These are phyloP conservation scores for Globisporangium nunn DNA, from an alignment of 352 stramenopile species.

Conservation along the genomic window DNA sequence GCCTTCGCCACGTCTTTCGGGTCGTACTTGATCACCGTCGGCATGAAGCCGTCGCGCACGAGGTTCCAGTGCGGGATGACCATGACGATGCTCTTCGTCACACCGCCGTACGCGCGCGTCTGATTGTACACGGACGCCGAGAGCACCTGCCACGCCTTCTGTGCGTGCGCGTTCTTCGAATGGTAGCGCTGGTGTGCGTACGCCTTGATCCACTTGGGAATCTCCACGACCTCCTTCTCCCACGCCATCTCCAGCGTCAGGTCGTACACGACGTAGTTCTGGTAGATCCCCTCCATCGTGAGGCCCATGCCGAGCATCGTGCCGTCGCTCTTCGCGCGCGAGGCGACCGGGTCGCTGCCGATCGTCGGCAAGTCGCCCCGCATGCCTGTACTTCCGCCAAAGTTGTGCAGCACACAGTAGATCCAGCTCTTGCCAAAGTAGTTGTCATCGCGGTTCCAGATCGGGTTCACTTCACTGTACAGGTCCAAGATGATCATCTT, in stretches of 20 bases:
- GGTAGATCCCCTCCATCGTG: slow-evolving; percentile 83
- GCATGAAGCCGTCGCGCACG: slow-evolving; percentile 63
- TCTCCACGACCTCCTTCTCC: slow-evolving; percentile 34
- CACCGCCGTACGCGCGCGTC: slow-evolving; percentile 49
- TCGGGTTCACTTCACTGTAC: slow-evolving; percentile 66
- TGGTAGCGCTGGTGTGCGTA: slow-evolving; percentile 63
- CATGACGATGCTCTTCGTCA: slow-evolving; percentile 68
- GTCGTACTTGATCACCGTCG: slow-evolving; percentile 67
- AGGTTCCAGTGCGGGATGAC: slow-evolving; percentile 68
- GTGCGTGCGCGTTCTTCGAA: slow-evolving; percentile 32
- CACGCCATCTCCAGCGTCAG: slow-evolving; percentile 70
- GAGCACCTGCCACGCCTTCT: slow-evolving; percentile 48
- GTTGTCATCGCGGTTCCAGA: slow-evolving; percentile 71
- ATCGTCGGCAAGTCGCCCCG: slow-evolving; percentile 63
- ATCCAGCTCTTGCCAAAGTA: slow-evolving; percentile 83
- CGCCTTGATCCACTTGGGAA: slow-evolving; percentile 36
- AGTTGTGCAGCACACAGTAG: slow-evolving; percentile 83
- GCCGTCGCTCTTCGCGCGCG: slow-evolving; percentile 34
- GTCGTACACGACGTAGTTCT: slow-evolving; percentile 86
- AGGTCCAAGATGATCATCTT: slow-evolving; percentile 79
- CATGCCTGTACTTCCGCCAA: slow-evolving; percentile 71
- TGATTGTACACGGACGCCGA: slow-evolving; percentile 68
- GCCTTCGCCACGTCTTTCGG: slow-evolving; percentile 44
- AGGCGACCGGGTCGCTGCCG: slow-evolving; percentile 37
- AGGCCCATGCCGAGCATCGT: slow-evolving; percentile 73